phyloP scores from a whole-genome alignment of 306 rosid genomes.

The Pyrus bretschneideri region DNA sequence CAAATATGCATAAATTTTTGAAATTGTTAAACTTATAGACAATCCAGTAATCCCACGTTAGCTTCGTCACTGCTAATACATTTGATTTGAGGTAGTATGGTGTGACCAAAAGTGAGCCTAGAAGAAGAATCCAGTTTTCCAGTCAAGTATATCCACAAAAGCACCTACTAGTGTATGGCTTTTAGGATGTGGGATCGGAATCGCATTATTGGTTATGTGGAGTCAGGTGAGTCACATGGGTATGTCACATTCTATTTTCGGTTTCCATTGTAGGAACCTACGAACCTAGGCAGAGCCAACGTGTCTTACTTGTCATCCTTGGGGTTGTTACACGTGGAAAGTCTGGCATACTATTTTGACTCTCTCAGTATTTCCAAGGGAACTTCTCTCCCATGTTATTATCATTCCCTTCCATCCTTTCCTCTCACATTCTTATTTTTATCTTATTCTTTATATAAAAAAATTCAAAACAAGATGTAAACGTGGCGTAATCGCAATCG shows the following conservation, averaged over 20 bases:
- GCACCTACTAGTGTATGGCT: background rate
- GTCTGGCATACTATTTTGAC: background rate
- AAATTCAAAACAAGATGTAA: too few species aligned
- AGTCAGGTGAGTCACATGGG: slow-evolving; percentile 10
- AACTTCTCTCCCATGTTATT: too few species aligned
- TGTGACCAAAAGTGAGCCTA: background rate
- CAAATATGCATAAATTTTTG: too few species aligned
- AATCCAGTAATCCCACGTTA: too few species aligned
- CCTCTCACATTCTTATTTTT: too few species aligned
- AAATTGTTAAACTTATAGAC: too few species aligned
- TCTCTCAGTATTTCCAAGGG: background rate
- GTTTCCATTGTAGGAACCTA: background rate
- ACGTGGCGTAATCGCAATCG: too few species aligned
- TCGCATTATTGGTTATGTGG: slow-evolving; percentile 7
- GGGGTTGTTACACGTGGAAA: slow-evolving; percentile 12
- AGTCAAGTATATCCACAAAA: background rate
- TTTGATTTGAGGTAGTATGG: too few species aligned
- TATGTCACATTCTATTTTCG: slow-evolving; percentile 6
- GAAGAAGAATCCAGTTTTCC: background rate
- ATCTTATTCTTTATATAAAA: too few species aligned
- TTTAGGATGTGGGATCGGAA: background rate
- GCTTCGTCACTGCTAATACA: too few species aligned
- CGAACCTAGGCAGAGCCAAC: slow-evolving; percentile 1
- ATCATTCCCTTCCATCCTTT: too few species aligned
- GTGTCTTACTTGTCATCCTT: background rate